A percentile compares a stretch with the other conserved stretches of the same genome.
These are phyloP conservation scores for Fragaria vesca DNA, from an alignment of 306 rosid genomes.

Conservation along the genomic window DNA sequence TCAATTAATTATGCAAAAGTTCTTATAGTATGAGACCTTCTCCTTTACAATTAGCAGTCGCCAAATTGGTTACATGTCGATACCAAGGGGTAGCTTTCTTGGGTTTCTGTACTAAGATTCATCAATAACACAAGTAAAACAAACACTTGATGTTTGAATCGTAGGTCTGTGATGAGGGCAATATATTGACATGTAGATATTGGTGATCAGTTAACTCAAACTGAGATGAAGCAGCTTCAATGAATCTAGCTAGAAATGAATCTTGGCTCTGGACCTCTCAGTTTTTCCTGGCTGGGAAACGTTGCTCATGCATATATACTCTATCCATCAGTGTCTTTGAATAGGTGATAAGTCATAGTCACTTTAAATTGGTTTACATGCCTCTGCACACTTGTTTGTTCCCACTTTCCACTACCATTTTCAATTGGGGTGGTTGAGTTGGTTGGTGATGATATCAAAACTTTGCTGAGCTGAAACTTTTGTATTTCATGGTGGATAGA, in stretches of 20 bases:
- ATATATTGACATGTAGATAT: background rate
- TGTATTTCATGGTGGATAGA: background rate
- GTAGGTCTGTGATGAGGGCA: background rate
- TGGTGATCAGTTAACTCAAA: background rate
- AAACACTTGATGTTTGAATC: background rate
- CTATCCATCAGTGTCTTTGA: constrained; percentile 2
- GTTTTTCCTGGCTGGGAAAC: background rate
- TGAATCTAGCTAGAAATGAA: background rate
- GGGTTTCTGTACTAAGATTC: background rate
- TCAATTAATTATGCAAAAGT: background rate
- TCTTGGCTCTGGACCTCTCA: background rate
- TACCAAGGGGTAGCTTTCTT: background rate
- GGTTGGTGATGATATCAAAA: constrained; percentile 15
- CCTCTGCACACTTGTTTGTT: constrained; percentile 7
- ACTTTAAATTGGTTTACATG: constrained; percentile 1
- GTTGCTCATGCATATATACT: background rate
- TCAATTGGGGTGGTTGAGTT: constrained; percentile 31
- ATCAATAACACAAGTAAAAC: background rate
- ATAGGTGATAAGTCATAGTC: constrained; percentile 9
- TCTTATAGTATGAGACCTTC: background rate
- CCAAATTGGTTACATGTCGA: constrained; percentile 18
- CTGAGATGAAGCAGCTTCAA: background rate
- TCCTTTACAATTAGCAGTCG: background rate
- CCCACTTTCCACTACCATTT: constrained; percentile 16
- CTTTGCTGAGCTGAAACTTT: background rate